Percentiles rank a stretch among this genome's conserved stretches.
Evolutionary conservation across 1,284 basidiomycete genomes (phyloP).

Genomic region (Pholiota adiposa): DNA sequence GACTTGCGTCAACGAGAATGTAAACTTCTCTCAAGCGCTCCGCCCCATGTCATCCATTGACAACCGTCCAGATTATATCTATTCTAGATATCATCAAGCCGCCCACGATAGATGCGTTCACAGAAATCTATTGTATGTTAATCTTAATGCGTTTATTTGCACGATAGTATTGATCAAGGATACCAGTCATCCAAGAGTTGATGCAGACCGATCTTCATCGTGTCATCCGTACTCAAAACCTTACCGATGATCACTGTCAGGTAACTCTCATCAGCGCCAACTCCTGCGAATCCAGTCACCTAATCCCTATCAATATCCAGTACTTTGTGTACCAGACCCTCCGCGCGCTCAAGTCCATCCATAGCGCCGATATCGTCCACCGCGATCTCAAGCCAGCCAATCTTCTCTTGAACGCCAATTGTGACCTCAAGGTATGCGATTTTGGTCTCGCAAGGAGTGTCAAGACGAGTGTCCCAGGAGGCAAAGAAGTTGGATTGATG

Average conservation of each 20-base stretch:
- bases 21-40: constrained; percentile 14
- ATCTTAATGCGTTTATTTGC: not conserved
- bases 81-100: constrained; percentile 89
- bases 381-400: constrained; percentile 78
- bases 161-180: constrained; percentile 8
- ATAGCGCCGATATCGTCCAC: constrained; percentile 45
- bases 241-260: constrained; percentile 91
- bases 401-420: constrained; percentile 45
- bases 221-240: constrained; percentile 86
- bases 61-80: constrained; percentile 54
- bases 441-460: constrained; percentile 81
- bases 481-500: constrained; percentile 78
- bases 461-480: constrained; percentile 61
- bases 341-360: constrained; percentile 35
- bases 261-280: constrained; percentile 34
- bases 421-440: constrained; percentile 87
- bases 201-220: constrained; percentile 93
- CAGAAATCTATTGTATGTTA: constrained; percentile 77
- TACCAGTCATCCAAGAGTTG: constrained; percentile 83
- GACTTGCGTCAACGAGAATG: constrained; percentile 70
- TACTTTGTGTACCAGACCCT: constrained; percentile 56
- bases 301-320: constrained; percentile 33
- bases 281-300: constrained; percentile 13
- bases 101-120: constrained; percentile 75
- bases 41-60: constrained; percentile 3